Conservation (phyloP, 257 asterid genomes). For the Lycium barbarum region DNA sequence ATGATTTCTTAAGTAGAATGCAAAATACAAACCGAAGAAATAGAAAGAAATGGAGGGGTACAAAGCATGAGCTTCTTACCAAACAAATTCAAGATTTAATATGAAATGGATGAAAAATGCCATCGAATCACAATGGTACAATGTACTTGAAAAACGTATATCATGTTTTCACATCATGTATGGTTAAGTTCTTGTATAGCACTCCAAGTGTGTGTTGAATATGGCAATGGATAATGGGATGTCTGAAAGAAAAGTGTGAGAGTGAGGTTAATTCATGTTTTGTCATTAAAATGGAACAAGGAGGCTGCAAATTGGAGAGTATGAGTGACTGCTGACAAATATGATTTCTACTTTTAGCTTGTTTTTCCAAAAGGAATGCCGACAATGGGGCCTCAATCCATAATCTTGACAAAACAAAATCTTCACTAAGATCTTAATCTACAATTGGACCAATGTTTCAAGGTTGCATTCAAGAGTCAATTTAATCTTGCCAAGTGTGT, state of each 20-base stretch:
- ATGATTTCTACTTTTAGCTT: not conserved
- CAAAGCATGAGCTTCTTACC: not conserved
- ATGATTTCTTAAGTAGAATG: too few relatives aligned
- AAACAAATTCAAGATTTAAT: not conserved
- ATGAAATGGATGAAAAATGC: not conserved
- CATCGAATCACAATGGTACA: too few relatives aligned
- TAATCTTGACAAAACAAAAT: not conserved
- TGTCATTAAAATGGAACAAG: not conserved
- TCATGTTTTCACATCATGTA: too few relatives aligned
- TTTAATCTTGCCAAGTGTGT: not conserved
- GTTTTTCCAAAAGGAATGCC: not conserved
- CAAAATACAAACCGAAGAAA: too few relatives aligned
- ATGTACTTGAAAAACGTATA: not conserved
- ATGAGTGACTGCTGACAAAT: slow-evolving; percentile 21
- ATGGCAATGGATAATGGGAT: too few relatives aligned
- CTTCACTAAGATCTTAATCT: not conserved
- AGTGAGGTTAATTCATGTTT: not conserved
- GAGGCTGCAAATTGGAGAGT: slow-evolving; percentile 26
- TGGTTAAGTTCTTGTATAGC: too few relatives aligned
- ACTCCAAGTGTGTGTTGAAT: too few relatives aligned
- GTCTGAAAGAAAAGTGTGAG: too few relatives aligned
- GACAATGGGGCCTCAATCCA: slow-evolving; percentile 6
- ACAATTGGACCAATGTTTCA: not conserved
- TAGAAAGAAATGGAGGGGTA: too few relatives aligned
- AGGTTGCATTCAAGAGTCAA: not conserved